Evolutionary conservation across 192 early-diverging fungal genomes (phyloP).

Genomic region (Coemansia sp.): DNA sequence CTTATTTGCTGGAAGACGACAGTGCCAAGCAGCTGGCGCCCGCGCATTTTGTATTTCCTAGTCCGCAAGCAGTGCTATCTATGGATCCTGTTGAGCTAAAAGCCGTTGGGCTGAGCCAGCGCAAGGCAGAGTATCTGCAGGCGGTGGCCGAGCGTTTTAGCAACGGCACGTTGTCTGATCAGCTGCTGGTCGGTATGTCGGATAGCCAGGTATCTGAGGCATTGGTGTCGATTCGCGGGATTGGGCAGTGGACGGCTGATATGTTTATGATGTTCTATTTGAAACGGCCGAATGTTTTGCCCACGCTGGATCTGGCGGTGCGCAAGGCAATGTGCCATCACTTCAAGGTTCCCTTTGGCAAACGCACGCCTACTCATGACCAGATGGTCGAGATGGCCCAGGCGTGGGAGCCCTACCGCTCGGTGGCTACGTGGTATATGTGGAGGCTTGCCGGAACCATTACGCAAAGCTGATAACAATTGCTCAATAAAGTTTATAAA

Average conservation of each 20-base stretch:
- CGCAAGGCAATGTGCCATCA: constrained; percentile 64
- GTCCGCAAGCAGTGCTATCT: constrained; percentile 48
- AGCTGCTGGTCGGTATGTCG: constrained; percentile 51
- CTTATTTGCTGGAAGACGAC: neutral
- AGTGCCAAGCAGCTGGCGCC: neutral
- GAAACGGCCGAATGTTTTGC: constrained; percentile 66
- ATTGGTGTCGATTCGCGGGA: constrained; percentile 61
- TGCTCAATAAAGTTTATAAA: too few relatives aligned
- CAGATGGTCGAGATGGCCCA: constrained; percentile 58
- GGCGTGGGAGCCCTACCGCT: constrained; percentile 65
- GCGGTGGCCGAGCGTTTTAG: constrained; percentile 61
- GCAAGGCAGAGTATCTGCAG: constrained; percentile 64
- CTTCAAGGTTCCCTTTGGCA: constrained; percentile 56
- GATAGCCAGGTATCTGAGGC: constrained; percentile 57
- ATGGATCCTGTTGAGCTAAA: constrained; percentile 49
- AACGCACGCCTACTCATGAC: constrained; percentile 50
- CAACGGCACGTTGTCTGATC: constrained; percentile 52
- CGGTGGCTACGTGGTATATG: constrained; percentile 66
- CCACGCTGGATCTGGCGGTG: constrained; percentile 63
- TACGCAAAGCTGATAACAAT: constrained; percentile 34
- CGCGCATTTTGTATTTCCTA: constrained; percentile 54
- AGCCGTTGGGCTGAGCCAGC: constrained; percentile 31
- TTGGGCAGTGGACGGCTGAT: constrained; percentile 70
- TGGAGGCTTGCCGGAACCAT: constrained; percentile 53
- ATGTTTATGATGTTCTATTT: constrained; percentile 77